Evolutionary conservation across 176 grass and related monocot genomes (phyloP).

Genomic region (Areca catechu): DNA sequence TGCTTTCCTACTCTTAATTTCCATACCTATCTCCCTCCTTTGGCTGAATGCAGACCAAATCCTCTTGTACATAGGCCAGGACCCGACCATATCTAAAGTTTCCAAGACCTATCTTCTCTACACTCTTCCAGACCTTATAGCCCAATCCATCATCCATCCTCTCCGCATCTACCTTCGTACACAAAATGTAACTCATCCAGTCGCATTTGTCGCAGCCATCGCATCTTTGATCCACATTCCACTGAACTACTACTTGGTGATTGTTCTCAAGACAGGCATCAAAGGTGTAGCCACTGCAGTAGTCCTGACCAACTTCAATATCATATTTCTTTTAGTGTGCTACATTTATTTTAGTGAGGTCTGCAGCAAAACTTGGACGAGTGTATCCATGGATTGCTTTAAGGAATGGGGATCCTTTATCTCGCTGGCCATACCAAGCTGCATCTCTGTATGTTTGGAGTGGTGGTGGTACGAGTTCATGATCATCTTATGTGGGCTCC

Average conservation of each 20-base stretch:
- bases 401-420: slow-evolving; percentile 56
- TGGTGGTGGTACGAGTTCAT: slow-evolving; percentile 99
- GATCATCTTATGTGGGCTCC: slow-evolving; percentile 88
- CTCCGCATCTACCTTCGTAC: slow-evolving; percentile 81
- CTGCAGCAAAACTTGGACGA: slow-evolving; percentile 66
- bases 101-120: slow-evolving; percentile 60
- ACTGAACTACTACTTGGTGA: slow-evolving; percentile 79
- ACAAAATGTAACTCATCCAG: slow-evolving; percentile 67
- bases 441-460: slow-evolving; percentile 78
- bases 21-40: slow-evolving; percentile 52
- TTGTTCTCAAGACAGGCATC: slow-evolving; percentile 57
- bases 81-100: slow-evolving; percentile 36
- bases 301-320: slow-evolving; percentile 80
- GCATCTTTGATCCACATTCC: slow-evolving; percentile 75
- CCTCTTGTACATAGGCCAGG: slow-evolving; percentile 53
- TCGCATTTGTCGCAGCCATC: slow-evolving; percentile 69
- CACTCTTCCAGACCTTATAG: slow-evolving; percentile 52
- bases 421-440: slow-evolving; percentile 63
- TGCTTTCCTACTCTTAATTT: slow-evolving; percentile 53
- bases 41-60: slow-evolving; percentile 35
- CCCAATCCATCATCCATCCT: slow-evolving; percentile 82
- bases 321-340: slow-evolving; percentile 55
- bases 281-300: slow-evolving; percentile 73
- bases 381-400: slow-evolving; percentile 48
- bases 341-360: slow-evolving; percentile 61